A percentile compares a stretch with the other conserved stretches of the same genome.
These are phyloP conservation scores for Colletotrichum filicis DNA, from an alignment of 2,329 filamentous ascomycete genomes.

Conservation along the genomic window DNA sequence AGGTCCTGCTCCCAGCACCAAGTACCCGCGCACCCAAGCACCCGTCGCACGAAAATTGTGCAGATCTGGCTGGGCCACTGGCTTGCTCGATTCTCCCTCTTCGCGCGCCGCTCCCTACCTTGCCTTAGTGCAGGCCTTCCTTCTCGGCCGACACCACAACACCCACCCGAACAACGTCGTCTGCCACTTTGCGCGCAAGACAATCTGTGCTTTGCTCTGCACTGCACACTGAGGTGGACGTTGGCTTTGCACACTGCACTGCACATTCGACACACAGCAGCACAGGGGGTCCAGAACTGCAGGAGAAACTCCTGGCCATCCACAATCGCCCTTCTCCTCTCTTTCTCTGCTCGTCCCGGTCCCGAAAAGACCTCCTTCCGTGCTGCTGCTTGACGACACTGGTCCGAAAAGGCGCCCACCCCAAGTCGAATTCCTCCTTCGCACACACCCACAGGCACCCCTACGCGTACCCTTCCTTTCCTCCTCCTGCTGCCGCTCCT, in stretches of 20 bases:
- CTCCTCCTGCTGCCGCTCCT: conserved; percentile 28
- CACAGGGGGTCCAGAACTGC: conserved; percentile 5
- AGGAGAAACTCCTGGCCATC: not conserved
- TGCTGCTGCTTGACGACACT: conserved; percentile 22
- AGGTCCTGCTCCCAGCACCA: not conserved
- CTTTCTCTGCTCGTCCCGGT: conserved; percentile 10
- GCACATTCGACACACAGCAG: conserved; percentile 7
- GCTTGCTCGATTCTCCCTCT: not conserved
- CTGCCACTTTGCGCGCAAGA: not conserved
- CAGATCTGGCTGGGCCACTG: not conserved
- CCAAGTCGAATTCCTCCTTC: conserved; percentile 26
- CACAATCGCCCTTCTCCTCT: conserved; percentile 22
- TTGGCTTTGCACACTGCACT: conserved; percentile 16
- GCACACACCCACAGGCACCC: conserved; percentile 23
- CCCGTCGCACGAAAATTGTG: conserved; percentile 22
- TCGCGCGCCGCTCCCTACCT: conserved; percentile 1
- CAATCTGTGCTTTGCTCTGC: conserved; percentile 2
- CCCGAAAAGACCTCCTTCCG: conserved; percentile 27
- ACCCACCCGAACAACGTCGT: not conserved
- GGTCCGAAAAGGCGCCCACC: conserved; percentile 11
- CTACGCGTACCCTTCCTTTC: conserved; percentile 32
- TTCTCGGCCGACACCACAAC: conserved; percentile 31
- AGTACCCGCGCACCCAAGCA: not conserved
- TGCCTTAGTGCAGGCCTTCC: not conserved
- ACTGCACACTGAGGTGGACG: not conserved